Percentiles rank a stretch among this genome's conserved stretches.
phyloP scores from a whole-genome alignment of 73 alveolate genomes.

The Tetrahymena thermophila region DNA sequence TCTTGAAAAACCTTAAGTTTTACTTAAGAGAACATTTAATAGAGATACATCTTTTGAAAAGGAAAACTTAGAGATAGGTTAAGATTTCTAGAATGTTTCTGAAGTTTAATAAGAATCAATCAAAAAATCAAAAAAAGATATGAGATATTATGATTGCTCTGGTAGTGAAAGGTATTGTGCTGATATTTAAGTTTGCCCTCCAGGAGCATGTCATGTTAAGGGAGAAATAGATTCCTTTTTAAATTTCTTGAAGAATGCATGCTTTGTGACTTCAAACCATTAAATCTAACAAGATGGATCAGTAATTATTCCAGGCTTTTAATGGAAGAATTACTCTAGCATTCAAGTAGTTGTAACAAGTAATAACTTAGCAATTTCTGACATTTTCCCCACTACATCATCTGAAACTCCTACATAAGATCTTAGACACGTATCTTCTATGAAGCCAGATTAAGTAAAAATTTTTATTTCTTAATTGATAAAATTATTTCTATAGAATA shows the following conservation, averaged over 20 bases:
- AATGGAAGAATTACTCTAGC: not conserved
- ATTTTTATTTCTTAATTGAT: not conserved
- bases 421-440: not conserved
- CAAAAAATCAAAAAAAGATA: not conserved
- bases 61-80: not conserved
- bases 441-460: not conserved
- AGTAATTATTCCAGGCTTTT: not conserved
- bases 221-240: not conserved
- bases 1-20: constrained; percentile 48
- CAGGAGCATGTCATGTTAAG: not conserved
- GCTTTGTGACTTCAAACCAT: not conserved
- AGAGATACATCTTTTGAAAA: constrained; percentile 24
- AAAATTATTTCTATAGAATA: not conserved
- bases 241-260: not conserved
- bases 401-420: not conserved
- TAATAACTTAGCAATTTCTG: not conserved
- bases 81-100: not conserved
- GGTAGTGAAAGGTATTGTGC: too few species aligned
- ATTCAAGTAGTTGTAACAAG: not conserved
- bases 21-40: constrained; percentile 40
- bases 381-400: not conserved
- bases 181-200: not conserved
- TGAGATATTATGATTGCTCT: not conserved
- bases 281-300: not conserved
- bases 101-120: not conserved